phyloP scores from a whole-genome alignment of 805 yeast genomes.

The Groenewaldozyma tartarivorans region DNA sequence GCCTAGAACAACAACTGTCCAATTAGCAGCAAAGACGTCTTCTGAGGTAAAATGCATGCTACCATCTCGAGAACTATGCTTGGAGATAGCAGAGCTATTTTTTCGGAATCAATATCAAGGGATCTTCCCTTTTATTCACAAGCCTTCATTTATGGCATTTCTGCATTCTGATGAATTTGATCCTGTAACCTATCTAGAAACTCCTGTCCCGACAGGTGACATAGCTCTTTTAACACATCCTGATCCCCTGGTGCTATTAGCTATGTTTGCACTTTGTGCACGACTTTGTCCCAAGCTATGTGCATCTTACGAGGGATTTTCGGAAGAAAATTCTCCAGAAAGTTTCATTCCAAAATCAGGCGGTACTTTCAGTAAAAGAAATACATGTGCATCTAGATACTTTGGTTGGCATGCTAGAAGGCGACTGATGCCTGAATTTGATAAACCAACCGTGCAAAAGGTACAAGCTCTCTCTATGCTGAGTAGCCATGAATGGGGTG shows the following conservation, averaged over 20 bases:
- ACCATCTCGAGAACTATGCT: conserved; percentile 3
- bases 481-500: conserved; percentile 12
- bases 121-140: conserved; percentile 9
- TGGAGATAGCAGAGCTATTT: conserved; percentile 4
- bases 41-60: background rate
- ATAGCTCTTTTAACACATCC: conserved; percentile 4
- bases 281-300: conserved; percentile 5
- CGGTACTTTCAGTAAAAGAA: background rate
- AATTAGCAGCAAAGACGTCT: background rate
- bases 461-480: conserved; percentile 10
- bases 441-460: conserved; percentile 6
- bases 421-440: conserved; percentile 2
- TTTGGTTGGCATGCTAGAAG: conserved; percentile 11
- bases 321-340: conserved; percentile 1
- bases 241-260: conserved; percentile 6
- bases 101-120: conserved; percentile 9
- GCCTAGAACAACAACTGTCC: background rate
- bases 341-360: background rate
- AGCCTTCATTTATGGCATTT: conserved; percentile 7
- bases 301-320: conserved; percentile 4
- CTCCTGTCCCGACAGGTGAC: background rate
- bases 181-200: conserved; percentile 1
- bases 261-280: conserved; percentile 8
- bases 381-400: conserved; percentile 4
- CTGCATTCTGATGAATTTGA: conserved; percentile 4